Conservation (phyloP, 2,329 filamentous ascomycete genomes). For the Diaporthe sp. region DNA sequence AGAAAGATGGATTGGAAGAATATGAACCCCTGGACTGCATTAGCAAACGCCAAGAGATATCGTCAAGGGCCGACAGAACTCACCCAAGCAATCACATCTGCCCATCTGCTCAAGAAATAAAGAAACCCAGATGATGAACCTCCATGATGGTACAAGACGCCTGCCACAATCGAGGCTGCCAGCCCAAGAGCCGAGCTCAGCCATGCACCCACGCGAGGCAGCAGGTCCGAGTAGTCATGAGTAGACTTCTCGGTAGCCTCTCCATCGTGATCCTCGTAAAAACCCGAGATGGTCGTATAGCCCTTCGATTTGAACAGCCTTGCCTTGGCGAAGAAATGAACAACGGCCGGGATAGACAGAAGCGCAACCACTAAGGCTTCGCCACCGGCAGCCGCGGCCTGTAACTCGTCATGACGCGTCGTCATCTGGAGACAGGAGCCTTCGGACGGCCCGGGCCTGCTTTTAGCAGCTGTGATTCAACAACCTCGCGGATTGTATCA, state of each 20-base stretch:
- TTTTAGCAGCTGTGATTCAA: not conserved
- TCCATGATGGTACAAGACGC: slow-evolving; percentile 40
- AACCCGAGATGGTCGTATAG: slow-evolving; percentile 45
- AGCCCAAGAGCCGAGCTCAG: slow-evolving; percentile 47
- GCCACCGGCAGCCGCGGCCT: slow-evolving; percentile 36
- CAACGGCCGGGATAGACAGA: slow-evolving; percentile 44
- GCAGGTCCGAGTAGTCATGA: slow-evolving; percentile 48
- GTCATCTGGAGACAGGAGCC: slow-evolving; percentile 29
- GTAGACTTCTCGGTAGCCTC: slow-evolving; percentile 51
- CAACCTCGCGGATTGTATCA: not conserved
- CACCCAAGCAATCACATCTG: slow-evolving; percentile 47
- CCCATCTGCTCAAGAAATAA: slow-evolving; percentile 40
- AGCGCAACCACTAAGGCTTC: slow-evolving; percentile 39
- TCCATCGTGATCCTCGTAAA: slow-evolving; percentile 51
- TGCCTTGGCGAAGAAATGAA: slow-evolving; percentile 39
- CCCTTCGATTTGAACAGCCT: slow-evolving; percentile 38
- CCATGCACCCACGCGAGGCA: slow-evolving; percentile 47
- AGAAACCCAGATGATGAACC: not conserved
- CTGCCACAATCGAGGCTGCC: slow-evolving; percentile 45
- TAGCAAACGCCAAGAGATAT: not conserved
- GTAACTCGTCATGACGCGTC: slow-evolving; percentile 32
- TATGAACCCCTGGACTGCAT: slow-evolving; percentile 44
- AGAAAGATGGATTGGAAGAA: slow-evolving; percentile 49
- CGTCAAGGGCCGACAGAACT: slow-evolving; percentile 16
- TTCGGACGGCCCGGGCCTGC: not conserved